A percentile compares a stretch with the other conserved stretches of the same genome.
Evolutionary conservation across 2,329 filamentous ascomycete genomes (phyloP).

Genomic region (Cladosporium velox): DNA sequence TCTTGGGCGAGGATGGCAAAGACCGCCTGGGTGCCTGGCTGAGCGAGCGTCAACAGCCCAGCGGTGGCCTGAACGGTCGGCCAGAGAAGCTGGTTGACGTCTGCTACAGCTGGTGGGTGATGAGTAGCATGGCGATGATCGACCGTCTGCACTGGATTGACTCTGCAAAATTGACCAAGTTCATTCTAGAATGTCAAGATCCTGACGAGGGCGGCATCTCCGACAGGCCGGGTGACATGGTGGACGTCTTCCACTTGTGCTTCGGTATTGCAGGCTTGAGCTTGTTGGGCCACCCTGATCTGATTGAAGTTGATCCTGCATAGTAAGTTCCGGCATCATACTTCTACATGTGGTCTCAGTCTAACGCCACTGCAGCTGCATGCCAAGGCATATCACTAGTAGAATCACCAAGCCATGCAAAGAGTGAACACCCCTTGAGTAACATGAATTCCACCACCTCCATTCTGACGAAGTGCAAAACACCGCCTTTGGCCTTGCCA

Average conservation of each 20-base stretch:
- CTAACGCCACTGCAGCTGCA: slow-evolving; percentile 33
- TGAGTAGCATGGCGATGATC: slow-evolving; percentile 89
- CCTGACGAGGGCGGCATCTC: slow-evolving; percentile 79
- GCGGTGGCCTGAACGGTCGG: slow-evolving; percentile 87
- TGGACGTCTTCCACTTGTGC: slow-evolving; percentile 93
- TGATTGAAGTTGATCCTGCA: slow-evolving; percentile 80
- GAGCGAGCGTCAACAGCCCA: slow-evolving; percentile 84
- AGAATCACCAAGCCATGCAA: slow-evolving; percentile 45
- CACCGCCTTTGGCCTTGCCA: not conserved
- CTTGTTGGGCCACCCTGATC: slow-evolving; percentile 72
- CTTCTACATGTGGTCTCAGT: too few species aligned
- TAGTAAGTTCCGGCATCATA: slow-evolving; percentile 61
- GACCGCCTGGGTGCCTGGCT: slow-evolving; percentile 87
- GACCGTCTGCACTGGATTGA: slow-evolving; percentile 91
- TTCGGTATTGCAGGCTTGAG: slow-evolving; percentile 90
- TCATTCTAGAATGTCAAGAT: slow-evolving; percentile 90
- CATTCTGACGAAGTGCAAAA: not conserved
- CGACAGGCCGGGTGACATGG: slow-evolving; percentile 89
- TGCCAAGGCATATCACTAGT: slow-evolving; percentile 65
- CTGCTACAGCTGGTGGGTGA: slow-evolving; percentile 99
- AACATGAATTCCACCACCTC: not conserved
- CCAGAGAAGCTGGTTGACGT: slow-evolving; percentile 96
- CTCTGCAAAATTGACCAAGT: slow-evolving; percentile 71
- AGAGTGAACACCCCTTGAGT: not conserved
- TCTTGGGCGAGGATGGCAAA: slow-evolving; percentile 64